Conservation (phyloP, 2,329 filamentous ascomycete species). For the Botrytis sinoallii region DNA sequence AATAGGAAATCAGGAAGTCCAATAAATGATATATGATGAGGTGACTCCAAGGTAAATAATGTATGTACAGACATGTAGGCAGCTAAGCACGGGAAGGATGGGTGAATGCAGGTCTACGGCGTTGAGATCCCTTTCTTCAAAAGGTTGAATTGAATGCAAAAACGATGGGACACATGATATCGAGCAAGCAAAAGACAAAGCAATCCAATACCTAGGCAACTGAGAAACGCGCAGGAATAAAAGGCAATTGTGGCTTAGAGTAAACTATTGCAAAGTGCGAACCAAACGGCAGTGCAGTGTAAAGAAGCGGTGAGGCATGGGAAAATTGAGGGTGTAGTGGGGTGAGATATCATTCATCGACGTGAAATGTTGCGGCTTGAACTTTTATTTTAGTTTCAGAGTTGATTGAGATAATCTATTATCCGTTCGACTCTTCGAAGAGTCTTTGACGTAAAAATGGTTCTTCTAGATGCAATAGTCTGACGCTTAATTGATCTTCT, state of each 20-base stretch:
- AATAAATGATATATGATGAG: not conserved
- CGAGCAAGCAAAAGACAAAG: not conserved
- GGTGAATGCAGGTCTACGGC: constrained; percentile 6
- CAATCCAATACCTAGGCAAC: not conserved
- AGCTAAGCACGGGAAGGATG: constrained; percentile 7
- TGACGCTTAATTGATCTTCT: not conserved
- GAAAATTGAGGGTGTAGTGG: constrained; percentile 12
- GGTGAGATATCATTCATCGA: constrained; percentile 4
- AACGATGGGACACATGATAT: not conserved
- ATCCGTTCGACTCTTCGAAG: not conserved
- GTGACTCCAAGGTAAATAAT: not conserved
- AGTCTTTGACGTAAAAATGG: not conserved
- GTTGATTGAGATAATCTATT: not conserved
- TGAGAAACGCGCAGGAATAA: not conserved
- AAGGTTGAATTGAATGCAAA: not conserved
- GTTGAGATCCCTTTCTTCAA: not conserved
- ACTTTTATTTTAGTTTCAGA: not conserved
- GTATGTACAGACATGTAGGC: not conserved
- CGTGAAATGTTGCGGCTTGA: not conserved
- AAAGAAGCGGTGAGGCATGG: constrained; percentile 2
- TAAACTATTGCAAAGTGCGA: not conserved
- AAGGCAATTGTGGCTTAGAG: not conserved
- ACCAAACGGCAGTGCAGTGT: constrained; percentile 1
- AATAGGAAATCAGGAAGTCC: constrained; percentile 3
- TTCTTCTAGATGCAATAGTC: not conserved